Conservation (phyloP, 257 asterid genomes). For the Linaria vulgaris region DNA sequence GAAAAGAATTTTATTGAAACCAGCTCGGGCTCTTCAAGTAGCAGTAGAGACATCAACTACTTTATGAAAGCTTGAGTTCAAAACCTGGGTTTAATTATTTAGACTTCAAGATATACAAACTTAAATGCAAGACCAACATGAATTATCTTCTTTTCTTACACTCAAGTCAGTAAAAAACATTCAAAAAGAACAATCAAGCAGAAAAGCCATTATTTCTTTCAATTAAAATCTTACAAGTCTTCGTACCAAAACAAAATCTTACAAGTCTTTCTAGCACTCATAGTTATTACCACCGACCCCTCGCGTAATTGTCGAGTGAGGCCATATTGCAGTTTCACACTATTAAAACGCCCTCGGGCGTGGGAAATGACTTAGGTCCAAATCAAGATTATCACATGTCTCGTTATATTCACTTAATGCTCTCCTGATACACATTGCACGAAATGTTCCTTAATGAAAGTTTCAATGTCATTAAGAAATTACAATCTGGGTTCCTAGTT, state of each 20-base stretch:
- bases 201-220: neutral
- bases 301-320: constrained; percentile 1
- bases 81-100: constrained; percentile 2
- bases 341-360: neutral
- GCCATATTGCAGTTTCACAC: neutral
- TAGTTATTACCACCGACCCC: neutral
- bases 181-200: neutral
- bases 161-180: neutral
- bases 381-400: neutral
- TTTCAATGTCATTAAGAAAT: neutral
- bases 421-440: constrained; percentile 4
- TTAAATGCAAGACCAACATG: neutral
- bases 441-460: constrained; percentile 14
- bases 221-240: no score
- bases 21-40: neutral
- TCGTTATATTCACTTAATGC: neutral
- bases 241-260: no score
- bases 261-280: constrained; percentile 2
- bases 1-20: neutral
- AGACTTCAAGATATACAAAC: constrained; percentile 8
- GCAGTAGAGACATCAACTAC: neutral
- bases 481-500: no score
- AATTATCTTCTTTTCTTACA: neutral
- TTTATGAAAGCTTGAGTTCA: constrained; percentile 3
- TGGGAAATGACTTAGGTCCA: neutral